A percentile compares a stretch with the other conserved stretches of the same genome.
phyloP scores from a whole-genome alignment of 208 protist genomes.

The Leishmania major region DNA sequence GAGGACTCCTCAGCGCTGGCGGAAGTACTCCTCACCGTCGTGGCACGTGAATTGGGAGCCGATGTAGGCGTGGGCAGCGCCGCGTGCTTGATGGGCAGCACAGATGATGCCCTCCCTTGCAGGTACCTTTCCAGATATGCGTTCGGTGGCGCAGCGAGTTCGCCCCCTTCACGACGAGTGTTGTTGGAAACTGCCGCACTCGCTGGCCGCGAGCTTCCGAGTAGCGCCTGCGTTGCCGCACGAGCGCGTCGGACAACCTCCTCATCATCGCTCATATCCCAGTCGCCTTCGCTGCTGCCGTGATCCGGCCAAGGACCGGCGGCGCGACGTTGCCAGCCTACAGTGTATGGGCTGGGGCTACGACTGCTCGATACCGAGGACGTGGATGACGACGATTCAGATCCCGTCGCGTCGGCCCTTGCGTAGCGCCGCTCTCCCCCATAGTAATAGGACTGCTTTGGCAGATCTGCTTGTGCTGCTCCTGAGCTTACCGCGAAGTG shows the following conservation, averaged over 20 bases:
- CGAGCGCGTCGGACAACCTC: constrained; percentile 29
- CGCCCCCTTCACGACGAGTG: not conserved
- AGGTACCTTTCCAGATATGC: constrained; percentile 22
- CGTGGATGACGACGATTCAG: constrained; percentile 32
- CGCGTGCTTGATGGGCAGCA: not conserved
- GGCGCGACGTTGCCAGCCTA: no score
- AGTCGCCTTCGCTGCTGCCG: not conserved
- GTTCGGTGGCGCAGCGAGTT: not conserved
- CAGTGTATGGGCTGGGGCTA: not conserved
- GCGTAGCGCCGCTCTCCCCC: constrained; percentile 25
- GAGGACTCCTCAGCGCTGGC: not conserved
- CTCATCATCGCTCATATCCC: constrained; percentile 29
- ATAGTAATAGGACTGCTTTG: constrained; percentile 52
- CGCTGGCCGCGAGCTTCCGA: constrained; percentile 4
- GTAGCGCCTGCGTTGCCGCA: constrained; percentile 23
- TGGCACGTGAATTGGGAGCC: not conserved
- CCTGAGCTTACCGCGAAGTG: constrained; percentile 19
- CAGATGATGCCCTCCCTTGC: constrained; percentile 9
- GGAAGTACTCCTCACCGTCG: constrained; percentile 1
- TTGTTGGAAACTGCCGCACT: not conserved
- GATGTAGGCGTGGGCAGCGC: not conserved
- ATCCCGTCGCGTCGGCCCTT: constrained; percentile 16
- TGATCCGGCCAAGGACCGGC: not conserved
- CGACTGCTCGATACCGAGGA: constrained; percentile 20
- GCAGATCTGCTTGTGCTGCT: not conserved